Evolutionary conservation across 2,329 filamentous ascomycete species (phyloP).

Genomic region (Aspergillus phoenicis): DNA sequence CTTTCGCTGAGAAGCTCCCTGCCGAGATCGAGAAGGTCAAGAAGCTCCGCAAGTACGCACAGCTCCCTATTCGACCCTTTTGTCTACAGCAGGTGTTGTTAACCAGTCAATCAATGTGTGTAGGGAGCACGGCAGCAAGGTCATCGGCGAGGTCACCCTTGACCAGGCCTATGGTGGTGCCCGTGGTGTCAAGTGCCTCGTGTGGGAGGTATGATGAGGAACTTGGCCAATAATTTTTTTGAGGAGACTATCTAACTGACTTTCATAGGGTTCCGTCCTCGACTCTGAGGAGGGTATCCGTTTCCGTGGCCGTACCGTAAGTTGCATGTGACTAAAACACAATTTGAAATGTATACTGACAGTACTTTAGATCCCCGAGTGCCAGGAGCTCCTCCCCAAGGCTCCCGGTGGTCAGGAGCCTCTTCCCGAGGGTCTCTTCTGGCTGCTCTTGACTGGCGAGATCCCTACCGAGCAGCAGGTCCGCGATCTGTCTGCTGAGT

Average conservation of each 20-base stretch:
- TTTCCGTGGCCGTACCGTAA: constrained; percentile 92
- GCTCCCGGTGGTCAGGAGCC: constrained; percentile 95
- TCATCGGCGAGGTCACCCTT: constrained; percentile 95
- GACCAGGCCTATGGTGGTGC: constrained; percentile 99
- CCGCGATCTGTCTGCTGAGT: constrained; percentile 95
- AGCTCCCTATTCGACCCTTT: neutral
- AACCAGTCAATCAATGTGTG: constrained; percentile 27
- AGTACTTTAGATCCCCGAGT: constrained; percentile 76
- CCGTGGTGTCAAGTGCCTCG: constrained; percentile 96
- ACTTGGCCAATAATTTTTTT: neutral
- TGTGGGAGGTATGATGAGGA: constrained; percentile 73
- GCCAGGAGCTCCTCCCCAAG: constrained; percentile 96
- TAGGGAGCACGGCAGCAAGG: constrained; percentile 92
- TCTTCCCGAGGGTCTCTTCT: constrained; percentile 98
- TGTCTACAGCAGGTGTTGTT: constrained; percentile 22
- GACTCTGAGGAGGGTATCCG: constrained; percentile 99
- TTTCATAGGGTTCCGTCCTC: constrained; percentile 76
- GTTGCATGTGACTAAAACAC: constrained; percentile 24
- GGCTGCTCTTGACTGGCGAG: constrained; percentile 97
- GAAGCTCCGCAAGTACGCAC: constrained; percentile 86
- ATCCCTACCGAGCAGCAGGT: constrained; percentile 98
- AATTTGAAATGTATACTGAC: constrained; percentile 25
- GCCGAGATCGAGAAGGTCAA: constrained; percentile 99
- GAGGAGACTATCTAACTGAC: constrained; percentile 16
- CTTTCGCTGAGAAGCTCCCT: constrained; percentile 92